Percentiles rank a stretch among this genome's conserved stretches.
Evolutionary conservation across 2,329 filamentous ascomycete genomes (phyloP).

Genomic region (Nemania bipapillata): DNA sequence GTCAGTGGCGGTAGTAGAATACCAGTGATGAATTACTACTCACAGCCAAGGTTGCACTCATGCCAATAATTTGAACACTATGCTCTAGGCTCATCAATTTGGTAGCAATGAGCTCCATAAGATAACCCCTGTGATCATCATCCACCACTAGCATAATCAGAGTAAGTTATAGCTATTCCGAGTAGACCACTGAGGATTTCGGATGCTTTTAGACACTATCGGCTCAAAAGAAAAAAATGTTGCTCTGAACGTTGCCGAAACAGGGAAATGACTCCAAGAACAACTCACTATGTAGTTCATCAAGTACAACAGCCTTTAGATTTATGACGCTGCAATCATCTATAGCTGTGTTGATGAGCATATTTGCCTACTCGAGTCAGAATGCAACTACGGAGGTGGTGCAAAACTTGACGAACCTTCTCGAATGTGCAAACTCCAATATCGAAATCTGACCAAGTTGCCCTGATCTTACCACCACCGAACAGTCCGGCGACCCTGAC

Average conservation of each 20-base stretch:
- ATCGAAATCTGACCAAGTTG: conserved; percentile 78
- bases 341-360: conserved; percentile 77
- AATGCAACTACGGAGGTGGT: conserved; percentile 8
- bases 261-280: too few relatives aligned
- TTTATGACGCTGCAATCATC: conserved; percentile 74
- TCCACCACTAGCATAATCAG: too few relatives aligned
- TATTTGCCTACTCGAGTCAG: conserved; percentile 69
- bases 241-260: too few relatives aligned
- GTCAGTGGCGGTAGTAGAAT: conserved; percentile 28
- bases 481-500: conserved; percentile 78
- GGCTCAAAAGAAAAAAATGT: too few relatives aligned
- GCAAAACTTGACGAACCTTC: conserved; percentile 62
- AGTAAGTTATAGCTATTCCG: too few relatives aligned
- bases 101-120: conserved; percentile 78
- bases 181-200: too few relatives aligned
- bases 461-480: conserved; percentile 74
- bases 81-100: conserved; percentile 77
- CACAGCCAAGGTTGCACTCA: conserved; percentile 82
- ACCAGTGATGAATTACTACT: conserved; percentile 42
- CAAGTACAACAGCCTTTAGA: conserved; percentile 74
- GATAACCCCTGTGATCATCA: conserved; percentile 78
- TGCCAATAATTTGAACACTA: conserved; percentile 76
- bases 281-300: conserved; percentile 86
- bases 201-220: too few relatives aligned
- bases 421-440: conserved; percentile 83